phyloP scores from a whole-genome alignment of 2,329 filamentous ascomycete species.

The Epichloe sibirici region DNA sequence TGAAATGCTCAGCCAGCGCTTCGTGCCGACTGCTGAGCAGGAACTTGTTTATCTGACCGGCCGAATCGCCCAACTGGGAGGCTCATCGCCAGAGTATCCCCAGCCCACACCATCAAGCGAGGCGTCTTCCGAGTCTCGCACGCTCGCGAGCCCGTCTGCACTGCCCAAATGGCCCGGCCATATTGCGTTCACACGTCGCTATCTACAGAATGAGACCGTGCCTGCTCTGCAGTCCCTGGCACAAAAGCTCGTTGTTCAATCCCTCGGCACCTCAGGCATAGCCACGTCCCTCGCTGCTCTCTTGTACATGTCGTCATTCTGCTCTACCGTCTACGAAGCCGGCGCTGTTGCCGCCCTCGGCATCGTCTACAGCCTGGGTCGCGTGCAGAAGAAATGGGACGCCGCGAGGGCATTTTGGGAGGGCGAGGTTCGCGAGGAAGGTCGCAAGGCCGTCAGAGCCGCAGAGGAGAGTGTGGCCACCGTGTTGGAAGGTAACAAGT shows the following conservation, averaged over 20 bases:
- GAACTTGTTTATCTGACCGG: constrained; percentile 76
- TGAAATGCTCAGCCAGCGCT: constrained; percentile 64
- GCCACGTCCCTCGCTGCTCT: constrained; percentile 42
- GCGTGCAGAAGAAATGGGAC: constrained; percentile 53
- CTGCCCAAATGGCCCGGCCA: constrained; percentile 56
- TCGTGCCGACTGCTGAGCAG: constrained; percentile 67
- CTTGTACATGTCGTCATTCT: constrained; percentile 42
- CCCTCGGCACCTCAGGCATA: constrained; percentile 58
- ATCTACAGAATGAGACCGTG: constrained; percentile 53
- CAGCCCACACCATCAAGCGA: constrained; percentile 21
- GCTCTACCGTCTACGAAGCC: constrained; percentile 45
- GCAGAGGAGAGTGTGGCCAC: constrained; percentile 40
- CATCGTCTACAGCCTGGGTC: constrained; percentile 43
- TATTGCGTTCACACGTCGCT: constrained; percentile 58
- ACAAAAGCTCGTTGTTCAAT: constrained; percentile 63
- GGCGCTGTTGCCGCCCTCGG: constrained; percentile 50
- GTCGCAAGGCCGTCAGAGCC: constrained; percentile 47
- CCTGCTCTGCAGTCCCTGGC: constrained; percentile 61
- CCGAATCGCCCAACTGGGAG: constrained; percentile 45
- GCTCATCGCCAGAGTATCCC: constrained; percentile 18
- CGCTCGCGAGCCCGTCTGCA: constrained; percentile 11
- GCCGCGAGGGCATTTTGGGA: constrained; percentile 49
- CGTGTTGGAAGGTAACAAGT: constrained; percentile 26
- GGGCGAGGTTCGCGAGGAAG: constrained; percentile 54
- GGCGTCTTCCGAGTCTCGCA: constrained; percentile 6